phyloP scores from a whole-genome alignment of 2,329 filamentous ascomycete genomes.

The Simplicillium sp. region DNA sequence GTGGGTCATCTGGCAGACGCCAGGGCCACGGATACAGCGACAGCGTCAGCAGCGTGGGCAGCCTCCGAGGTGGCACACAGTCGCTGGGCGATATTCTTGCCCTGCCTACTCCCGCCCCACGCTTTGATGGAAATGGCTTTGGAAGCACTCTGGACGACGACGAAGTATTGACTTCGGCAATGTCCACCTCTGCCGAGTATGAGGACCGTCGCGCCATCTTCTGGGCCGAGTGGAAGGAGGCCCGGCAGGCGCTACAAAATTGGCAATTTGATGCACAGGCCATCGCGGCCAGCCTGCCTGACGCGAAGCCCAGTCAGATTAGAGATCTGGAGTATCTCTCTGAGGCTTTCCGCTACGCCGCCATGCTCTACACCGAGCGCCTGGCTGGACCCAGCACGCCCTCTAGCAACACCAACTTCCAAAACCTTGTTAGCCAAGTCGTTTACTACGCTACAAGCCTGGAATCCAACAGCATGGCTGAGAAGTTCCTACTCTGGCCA shows the following conservation, averaged over 20 bases:
- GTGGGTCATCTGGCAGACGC: conserved; percentile 24
- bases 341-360: conserved; percentile 83
- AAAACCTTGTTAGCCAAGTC: conserved; percentile 72
- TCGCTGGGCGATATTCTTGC: conserved; percentile 19
- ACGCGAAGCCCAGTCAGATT: conserved; percentile 49
- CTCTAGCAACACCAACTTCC: conserved; percentile 67
- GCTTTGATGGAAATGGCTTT: conserved; percentile 61
- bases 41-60: conserved; percentile 11
- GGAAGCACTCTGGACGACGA: conserved; percentile 45
- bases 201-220: conserved; percentile 58
- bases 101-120: conserved; percentile 34
- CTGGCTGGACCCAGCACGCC: conserved; percentile 68
- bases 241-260: conserved; percentile 64
- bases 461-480: conserved; percentile 58
- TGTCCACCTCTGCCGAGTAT: conserved; percentile 33
- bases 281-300: conserved; percentile 40
- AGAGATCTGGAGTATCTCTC: conserved; percentile 74
- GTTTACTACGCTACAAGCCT: conserved; percentile 77
- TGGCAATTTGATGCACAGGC: conserved; percentile 65
- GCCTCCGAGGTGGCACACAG: conserved; percentile 11
- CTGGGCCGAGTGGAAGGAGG: conserved; percentile 79
- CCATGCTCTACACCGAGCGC: conserved; percentile 81
- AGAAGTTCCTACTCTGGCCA: conserved; percentile 91
- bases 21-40: conserved; percentile 33
- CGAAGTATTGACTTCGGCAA: conserved; percentile 33